phyloP scores from a whole-genome alignment of 176 grass and related monocot genomes.

The Thinopyrum elongatum region DNA sequence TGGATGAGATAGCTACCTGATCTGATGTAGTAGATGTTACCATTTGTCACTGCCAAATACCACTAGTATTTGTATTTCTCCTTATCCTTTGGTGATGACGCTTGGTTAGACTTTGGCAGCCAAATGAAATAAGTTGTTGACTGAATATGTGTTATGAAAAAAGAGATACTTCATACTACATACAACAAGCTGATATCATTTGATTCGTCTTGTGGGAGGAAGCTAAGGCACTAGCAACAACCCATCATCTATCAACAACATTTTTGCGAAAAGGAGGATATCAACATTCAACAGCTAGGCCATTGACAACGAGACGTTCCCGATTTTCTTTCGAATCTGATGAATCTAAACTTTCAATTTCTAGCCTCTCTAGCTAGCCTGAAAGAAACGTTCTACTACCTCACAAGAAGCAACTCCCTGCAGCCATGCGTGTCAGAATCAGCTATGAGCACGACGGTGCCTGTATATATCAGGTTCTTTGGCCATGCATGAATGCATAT shows the following conservation, averaged over 20 bases:
- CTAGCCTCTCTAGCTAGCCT: not conserved
- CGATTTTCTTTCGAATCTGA: not conserved
- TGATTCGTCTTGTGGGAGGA: not conserved
- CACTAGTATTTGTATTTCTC: not conserved
- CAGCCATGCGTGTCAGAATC: not conserved
- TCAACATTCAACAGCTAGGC: not conserved
- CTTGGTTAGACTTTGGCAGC: not conserved
- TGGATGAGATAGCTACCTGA: not conserved
- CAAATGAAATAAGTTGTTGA: not conserved
- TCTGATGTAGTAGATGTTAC: not conserved
- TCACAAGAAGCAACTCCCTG: not conserved
- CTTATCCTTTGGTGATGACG: not conserved
- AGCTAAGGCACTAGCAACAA: not conserved
- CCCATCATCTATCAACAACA: not conserved
- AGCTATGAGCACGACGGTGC: not conserved
- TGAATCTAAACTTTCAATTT: not conserved
- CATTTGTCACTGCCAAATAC: constrained; percentile 1
- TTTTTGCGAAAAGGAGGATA: not conserved
- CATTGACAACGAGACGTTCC: not conserved
- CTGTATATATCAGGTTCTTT: not conserved
- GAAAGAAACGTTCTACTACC: not conserved
- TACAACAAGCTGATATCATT: not conserved
- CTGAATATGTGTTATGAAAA: not conserved
- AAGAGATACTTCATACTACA: not conserved
- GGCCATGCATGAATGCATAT: not conserved